Evolutionary conservation across 345 rosid genomes (phyloP).

Genomic region (Eucalyptus microcorys): DNA sequence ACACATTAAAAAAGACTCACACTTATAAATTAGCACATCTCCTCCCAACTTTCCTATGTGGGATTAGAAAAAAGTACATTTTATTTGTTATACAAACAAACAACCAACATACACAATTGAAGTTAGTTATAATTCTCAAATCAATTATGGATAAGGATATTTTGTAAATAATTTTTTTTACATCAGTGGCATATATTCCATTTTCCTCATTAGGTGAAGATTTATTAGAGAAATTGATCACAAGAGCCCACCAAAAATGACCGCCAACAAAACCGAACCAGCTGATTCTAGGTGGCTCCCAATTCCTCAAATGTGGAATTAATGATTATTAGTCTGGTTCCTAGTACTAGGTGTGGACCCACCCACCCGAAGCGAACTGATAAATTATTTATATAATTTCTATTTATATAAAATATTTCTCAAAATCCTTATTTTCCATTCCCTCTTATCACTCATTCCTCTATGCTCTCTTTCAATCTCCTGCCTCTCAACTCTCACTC

Average conservation of each 20-base stretch:
- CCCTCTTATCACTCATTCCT: no score
- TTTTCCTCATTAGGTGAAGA: neutral
- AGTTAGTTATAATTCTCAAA: no score
- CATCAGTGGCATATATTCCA: neutral
- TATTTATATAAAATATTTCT: no score
- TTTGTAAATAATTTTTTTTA: no score
- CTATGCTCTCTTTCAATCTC: neutral
- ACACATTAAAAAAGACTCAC: neutral
- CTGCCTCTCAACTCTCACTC: neutral
- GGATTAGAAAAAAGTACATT: neutral
- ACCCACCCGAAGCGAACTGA: no score
- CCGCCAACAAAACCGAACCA: rapidly evolving
- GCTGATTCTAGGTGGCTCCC: neutral
- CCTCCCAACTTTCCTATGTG: rapidly evolving
- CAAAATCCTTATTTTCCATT: neutral
- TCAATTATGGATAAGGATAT: no score
- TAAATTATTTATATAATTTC: no score
- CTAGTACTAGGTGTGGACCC: neutral
- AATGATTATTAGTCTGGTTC: neutral
- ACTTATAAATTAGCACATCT: neutral
- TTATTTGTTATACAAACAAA: no score
- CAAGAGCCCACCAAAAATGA: neutral
- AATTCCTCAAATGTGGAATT: neutral
- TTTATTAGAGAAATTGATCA: neutral
- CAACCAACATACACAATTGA: neutral